Evolutionary conservation across 2,329 filamentous ascomycete species (phyloP).

Genomic region (Knufia petricola): DNA sequence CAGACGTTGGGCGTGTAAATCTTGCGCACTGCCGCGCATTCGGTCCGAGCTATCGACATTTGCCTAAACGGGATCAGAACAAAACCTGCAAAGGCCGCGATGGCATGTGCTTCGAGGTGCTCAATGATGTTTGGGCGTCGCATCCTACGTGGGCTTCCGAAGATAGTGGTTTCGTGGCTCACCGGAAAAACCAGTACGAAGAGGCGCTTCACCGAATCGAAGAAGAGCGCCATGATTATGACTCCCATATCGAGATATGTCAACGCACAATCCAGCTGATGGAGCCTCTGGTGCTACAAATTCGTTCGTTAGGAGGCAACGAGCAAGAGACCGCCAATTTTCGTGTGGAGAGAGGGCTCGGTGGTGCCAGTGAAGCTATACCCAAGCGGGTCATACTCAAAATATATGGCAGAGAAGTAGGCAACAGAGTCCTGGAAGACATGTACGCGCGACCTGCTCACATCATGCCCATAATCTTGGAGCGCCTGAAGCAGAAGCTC

Average conservation of each 20-base stretch:
- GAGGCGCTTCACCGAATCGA: conserved; percentile 93
- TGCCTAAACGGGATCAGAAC: conserved; percentile 82
- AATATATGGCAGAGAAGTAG: conserved; percentile 78
- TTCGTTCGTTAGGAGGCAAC: conserved; percentile 70
- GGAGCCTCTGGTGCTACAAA: conserved; percentile 85
- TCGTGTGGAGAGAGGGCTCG: conserved; percentile 70
- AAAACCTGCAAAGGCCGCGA: conserved; percentile 91
- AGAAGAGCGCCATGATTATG: conserved; percentile 96
- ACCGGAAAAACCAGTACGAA: conserved; percentile 92
- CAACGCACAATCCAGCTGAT: conserved; percentile 91
- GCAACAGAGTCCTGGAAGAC: conserved; percentile 74
- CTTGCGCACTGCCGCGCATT: conserved; percentile 92
- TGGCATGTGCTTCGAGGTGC: conserved; percentile 81
- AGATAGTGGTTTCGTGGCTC: conserved; percentile 93
- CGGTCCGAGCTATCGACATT: conserved; percentile 84
- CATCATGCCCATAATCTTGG: conserved; percentile 79
- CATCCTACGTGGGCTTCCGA: conserved; percentile 98
- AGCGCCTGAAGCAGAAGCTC: conserved; percentile 85
- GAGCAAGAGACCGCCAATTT: conserved; percentile 64
- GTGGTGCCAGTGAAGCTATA: conserved; percentile 89
- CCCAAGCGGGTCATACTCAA: conserved; percentile 97
- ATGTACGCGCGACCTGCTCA: conserved; percentile 76
- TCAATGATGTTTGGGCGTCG: conserved; percentile 97
- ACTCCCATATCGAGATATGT: conserved; percentile 95
- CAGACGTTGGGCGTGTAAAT: conserved; percentile 73